Conservation (phyloP, 768 basidiomycete genomes). For the Ramaria rubella region DNA sequence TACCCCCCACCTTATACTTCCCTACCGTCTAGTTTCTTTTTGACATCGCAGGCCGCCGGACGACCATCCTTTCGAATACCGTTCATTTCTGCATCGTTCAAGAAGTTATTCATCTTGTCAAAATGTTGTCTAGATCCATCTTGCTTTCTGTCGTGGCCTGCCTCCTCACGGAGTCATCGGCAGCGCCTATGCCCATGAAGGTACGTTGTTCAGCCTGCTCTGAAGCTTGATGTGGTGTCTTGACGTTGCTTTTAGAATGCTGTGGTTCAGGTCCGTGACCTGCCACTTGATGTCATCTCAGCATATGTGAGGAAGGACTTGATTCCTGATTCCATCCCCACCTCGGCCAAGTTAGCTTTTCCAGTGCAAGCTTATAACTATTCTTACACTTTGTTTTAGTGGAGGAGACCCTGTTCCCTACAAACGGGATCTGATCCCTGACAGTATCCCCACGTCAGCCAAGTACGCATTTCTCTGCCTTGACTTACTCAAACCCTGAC, state of each 20-base stretch:
- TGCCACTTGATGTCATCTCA: background rate
- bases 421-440: background rate
- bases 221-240: background rate
- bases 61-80: conserved; percentile 4
- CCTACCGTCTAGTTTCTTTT: background rate
- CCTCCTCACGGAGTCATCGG: background rate
- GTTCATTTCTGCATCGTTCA: background rate
- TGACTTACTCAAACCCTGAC: background rate
- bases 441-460: background rate
- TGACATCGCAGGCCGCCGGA: background rate
- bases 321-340: conserved; percentile 2
- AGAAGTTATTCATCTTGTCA: too few species aligned
- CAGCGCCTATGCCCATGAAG: background rate
- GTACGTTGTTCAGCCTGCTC: background rate
- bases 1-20: background rate
- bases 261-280: background rate
- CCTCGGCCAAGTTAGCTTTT: background rate
- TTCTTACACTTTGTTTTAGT: background rate
- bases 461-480: background rate
- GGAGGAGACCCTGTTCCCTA: background rate
- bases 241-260: background rate
- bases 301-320: conserved; percentile 1
- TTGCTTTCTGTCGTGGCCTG: background rate
- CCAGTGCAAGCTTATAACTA: background rate
- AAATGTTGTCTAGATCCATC: background rate